Evolutionary conservation across 2,329 filamentous ascomycete genomes (phyloP).

Genomic region (Gnomoniopsis sp.): DNA sequence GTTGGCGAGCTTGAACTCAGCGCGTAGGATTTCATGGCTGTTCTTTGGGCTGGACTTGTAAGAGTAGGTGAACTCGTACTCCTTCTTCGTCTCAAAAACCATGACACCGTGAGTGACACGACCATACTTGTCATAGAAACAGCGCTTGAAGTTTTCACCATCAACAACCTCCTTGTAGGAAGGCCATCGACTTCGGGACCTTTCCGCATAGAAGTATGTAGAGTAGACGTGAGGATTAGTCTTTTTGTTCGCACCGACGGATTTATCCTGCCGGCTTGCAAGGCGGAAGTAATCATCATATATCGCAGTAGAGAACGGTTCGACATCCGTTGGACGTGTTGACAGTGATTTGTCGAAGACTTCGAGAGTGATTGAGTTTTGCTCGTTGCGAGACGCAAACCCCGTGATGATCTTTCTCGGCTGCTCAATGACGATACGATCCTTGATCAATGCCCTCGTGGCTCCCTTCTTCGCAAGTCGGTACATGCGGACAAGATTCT

Average conservation of each 20-base stretch:
- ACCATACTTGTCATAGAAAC: constrained; percentile 33
- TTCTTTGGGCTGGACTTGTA: constrained; percentile 32
- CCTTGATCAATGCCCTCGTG: constrained; percentile 25
- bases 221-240: constrained; percentile 16
- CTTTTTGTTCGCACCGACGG: constrained; percentile 19
- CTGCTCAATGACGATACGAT: constrained; percentile 29
- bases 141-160: constrained; percentile 21
- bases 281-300: constrained; percentile 29
- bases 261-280: constrained; percentile 19
- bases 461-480: constrained; percentile 31
- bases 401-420: constrained; percentile 30
- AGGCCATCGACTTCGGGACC: constrained; percentile 23
- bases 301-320: constrained; percentile 23
- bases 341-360: constrained; percentile 27
- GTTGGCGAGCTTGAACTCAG: constrained; percentile 25
- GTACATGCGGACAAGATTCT: constrained; percentile 28
- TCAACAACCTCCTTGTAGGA: constrained; percentile 25
- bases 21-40: constrained; percentile 31
- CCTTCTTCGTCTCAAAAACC: constrained; percentile 22
- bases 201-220: constrained; percentile 26
- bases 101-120: constrained; percentile 30
- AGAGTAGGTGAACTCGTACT: constrained; percentile 33
- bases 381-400: constrained; percentile 26
- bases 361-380: constrained; percentile 25
- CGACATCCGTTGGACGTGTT: constrained; percentile 20